Percentiles rank a stretch among this genome's conserved stretches.
Evolutionary conservation across 2,329 filamentous ascomycete genomes (phyloP).

Genomic region (Venturia effusa): DNA sequence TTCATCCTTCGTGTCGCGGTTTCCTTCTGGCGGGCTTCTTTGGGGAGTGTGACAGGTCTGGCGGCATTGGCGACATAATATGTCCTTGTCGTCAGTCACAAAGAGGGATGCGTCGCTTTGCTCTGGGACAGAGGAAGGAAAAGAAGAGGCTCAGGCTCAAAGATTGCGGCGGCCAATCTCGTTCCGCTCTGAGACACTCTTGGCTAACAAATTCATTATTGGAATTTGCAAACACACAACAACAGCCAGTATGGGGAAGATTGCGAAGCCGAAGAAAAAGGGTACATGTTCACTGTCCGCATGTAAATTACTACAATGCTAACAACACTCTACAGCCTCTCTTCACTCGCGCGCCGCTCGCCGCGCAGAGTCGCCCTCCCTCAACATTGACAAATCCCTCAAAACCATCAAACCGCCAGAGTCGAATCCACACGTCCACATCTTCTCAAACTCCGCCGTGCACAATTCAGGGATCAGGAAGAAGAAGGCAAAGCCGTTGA

Average conservation of each 20-base stretch:
- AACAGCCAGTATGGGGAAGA: slow-evolving; percentile 25
- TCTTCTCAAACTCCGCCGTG: slow-evolving; percentile 50
- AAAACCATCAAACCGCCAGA: slow-evolving; percentile 26
- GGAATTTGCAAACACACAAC: background rate
- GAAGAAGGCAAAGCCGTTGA: slow-evolving; percentile 44
- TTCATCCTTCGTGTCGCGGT: background rate
- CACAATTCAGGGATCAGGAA: slow-evolving; percentile 65
- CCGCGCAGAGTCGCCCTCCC: slow-evolving; percentile 58
- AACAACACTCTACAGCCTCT: slow-evolving; percentile 31
- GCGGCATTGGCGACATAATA: background rate
- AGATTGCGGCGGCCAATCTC: background rate
- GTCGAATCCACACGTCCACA: slow-evolving; percentile 17
- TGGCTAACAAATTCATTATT: background rate
- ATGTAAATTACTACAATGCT: background rate
- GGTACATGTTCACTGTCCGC: slow-evolving; percentile 18
- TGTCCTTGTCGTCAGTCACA: background rate
- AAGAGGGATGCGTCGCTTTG: background rate
- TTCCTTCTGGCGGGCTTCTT: background rate
- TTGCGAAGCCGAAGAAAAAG: slow-evolving; percentile 35
- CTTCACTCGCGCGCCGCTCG: slow-evolving; percentile 65
- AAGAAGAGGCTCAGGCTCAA: background rate
- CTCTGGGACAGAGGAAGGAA: background rate
- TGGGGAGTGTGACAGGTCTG: background rate
- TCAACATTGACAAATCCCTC: slow-evolving; percentile 61
- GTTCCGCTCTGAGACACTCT: background rate